Evolutionary conservation across 2,329 filamentous ascomycete genomes (phyloP), one percentile per base, ranked within the genome.

Genomic region (Trichoderma polysporum): DNA sequence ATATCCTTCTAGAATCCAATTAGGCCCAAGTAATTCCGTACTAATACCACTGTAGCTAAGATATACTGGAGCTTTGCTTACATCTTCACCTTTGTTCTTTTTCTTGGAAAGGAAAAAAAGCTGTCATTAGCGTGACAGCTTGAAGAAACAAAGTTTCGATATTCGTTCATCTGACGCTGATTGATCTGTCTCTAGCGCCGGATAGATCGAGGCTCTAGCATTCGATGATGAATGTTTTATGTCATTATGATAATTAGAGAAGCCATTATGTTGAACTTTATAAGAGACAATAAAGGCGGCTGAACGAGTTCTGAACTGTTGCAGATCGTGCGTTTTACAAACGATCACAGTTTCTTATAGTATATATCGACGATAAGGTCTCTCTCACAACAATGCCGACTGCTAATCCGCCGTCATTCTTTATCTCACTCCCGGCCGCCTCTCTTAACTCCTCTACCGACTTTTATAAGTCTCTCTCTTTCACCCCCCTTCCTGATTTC

Each of bases 381-480:
- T 31, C 19, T 39, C 13, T 29, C 12, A 10, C 27, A 3, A 54
- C 22, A 29, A 66, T 66, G 64, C 17, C 64, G 22, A n/a, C 45
- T 31, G 3, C 17, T 13, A 56, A 64, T 22, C 41, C 66, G 3
- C 66, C 66, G 13, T 57, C 66, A n/a, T 67, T 67, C 35, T 67
- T 64, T 15, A 19, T 67, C 7, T 67, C 66, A 7, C 66, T 67
- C 15, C 59, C 66, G 15, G 59, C 41, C 29, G 41, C 8, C 2
- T 47, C 49, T 47, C 29, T 64, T 19, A 19, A 17, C 12, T 49
- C 66, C 29, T 29, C 66, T 12, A 33, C 31, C 22, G 49, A 33
- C 3, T 73, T 72, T 52, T 73, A 68, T 50, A 47, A 56, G 19
- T 60, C 70, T 5, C 57, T 73, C 17, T 66, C 59, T 12, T 68